Conservation (phyloP, 148 eudicot genomes). For the Chenopodium quinoa region DNA sequence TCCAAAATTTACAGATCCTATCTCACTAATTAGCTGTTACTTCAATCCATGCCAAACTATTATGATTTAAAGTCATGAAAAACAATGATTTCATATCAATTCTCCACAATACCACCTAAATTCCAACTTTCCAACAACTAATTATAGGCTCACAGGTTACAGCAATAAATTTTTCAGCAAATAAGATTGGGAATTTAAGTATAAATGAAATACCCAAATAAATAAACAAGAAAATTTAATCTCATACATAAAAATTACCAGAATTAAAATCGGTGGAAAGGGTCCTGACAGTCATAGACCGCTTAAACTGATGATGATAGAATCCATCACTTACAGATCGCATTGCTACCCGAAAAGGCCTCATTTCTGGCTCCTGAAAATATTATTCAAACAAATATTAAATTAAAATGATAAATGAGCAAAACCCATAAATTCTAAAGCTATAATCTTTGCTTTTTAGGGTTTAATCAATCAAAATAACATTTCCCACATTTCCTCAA, state of each 20-base stretch:
- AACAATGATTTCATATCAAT: neutral
- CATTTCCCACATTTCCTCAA: neutral
- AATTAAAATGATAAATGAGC: neutral
- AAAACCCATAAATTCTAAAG: neutral
- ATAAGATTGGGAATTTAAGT: neutral
- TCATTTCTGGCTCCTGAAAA: conserved; percentile 25
- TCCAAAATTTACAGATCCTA: neutral
- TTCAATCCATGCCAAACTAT: neutral
- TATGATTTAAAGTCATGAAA: neutral
- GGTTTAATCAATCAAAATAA: neutral
- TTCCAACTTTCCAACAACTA: neutral
- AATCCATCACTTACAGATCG: conserved; percentile 25
- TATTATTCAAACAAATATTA: neutral
- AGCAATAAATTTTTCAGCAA: neutral
- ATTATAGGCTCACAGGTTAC: too few relatives aligned
- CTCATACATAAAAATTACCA: conserved; percentile 4
- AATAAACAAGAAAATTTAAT: neutral
- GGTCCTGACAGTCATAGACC: neutral
- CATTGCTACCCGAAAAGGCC: conserved; percentile 15
- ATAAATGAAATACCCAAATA: neutral
- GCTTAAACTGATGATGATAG: conserved; percentile 21
- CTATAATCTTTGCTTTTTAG: neutral
- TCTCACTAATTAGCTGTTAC: neutral
- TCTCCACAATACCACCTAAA: neutral
- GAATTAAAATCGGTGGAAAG: neutral